Evolutionary conservation across 768 basidiomycete species (phyloP), one percentile per base, ranked within the genome.

Genomic region (Gloeopeniophorella convolvens): DNA sequence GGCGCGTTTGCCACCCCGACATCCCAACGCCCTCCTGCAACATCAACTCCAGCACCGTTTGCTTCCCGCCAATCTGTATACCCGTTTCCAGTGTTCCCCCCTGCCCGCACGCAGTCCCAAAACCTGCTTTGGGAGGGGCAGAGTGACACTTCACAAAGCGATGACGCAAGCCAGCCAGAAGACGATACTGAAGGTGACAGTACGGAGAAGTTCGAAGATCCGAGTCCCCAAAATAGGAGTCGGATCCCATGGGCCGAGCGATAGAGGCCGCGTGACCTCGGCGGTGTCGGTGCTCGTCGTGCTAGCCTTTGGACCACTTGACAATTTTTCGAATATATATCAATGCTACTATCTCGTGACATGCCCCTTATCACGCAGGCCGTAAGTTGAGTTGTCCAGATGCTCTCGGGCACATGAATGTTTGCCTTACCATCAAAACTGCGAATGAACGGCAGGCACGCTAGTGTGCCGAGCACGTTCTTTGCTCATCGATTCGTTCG

Each of bases 191-290:
- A 56, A 15, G 45, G 51, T 20, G 54, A 56, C 21, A 47, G 26
- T 15, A 44, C 44, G n/a, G 54, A 56, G n/a, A 56, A 56, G 35
- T 40, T 41, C 9, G 54, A 56, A 15, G 54, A 52, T 28, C 15
- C 33, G 31, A 45, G 34, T 11, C 18, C 45, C 20, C 41, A n/a
- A n/a, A 13, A 26, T 12, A 27, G 45, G 18, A 33, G 34, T 36
- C 40, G 26, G 20, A 36, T 52, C 21, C 33, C 11, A 9, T 56
- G 54, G 54, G 54, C 52, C 5, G 54, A 56, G 35, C 50, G 34
- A 32, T 16, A 7, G 21, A 10, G 8, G n/a, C 46, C 45, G n/a
- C n/a, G n/a, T n/a, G n/a, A n/a, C n/a, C n/a, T n/a, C n/a, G n/a
- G n/a, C n/a, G n/a, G n/a, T n/a, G n/a, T n/a, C n/a, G n/a, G n/a